phyloP scores from a whole-genome alignment of 805 yeast genomes.

The Starmerella gropengiesseri region DNA sequence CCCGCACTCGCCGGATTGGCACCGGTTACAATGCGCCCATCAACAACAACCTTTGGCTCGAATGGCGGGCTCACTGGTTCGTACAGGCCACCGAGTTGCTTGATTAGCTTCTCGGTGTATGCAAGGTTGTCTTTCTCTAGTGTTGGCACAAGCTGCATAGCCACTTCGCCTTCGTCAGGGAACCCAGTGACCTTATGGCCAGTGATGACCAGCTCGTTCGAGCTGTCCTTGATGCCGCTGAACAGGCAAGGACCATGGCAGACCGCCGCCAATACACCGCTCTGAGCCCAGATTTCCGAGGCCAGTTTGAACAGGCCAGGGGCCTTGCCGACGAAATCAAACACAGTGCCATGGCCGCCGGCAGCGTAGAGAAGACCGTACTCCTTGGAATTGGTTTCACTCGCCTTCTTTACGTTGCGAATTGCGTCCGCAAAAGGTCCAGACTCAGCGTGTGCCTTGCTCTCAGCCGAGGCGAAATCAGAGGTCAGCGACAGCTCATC shows the following conservation, averaged over 20 bases:
- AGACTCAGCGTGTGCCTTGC: conserved; percentile 31
- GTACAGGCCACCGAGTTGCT: conserved; percentile 35
- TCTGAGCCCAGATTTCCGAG: conserved; percentile 37
- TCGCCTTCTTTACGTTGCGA: conserved; percentile 36
- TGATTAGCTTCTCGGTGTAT: conserved; percentile 32
- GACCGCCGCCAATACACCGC: conserved; percentile 52
- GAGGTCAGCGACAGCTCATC: conserved; percentile 44
- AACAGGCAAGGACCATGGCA: conserved; percentile 61
- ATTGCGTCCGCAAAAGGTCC: conserved; percentile 36
- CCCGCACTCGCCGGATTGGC: conserved; percentile 51
- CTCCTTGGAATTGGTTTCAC: conserved; percentile 39
- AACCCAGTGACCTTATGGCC: conserved; percentile 54
- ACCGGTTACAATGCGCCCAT: conserved; percentile 55
- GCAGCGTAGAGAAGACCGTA: conserved; percentile 49
- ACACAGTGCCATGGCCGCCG: conserved; percentile 55
- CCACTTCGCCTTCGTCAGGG: conserved; percentile 43
- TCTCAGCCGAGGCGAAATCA: conserved; percentile 38
- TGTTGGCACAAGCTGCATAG: conserved; percentile 26
- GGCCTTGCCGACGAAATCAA: conserved; percentile 46
- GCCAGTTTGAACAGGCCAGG: conserved; percentile 38
- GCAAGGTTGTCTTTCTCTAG: conserved; percentile 27
- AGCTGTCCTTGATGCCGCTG: conserved; percentile 36
- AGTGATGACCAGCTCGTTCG: conserved; percentile 34
- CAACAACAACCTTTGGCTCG: conserved; percentile 33
- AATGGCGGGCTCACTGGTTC: conserved; percentile 37